Evolutionary conservation across 306 rosid species (phyloP), one percentile per base, ranked within the genome.

Genomic region (Senna tora): DNA sequence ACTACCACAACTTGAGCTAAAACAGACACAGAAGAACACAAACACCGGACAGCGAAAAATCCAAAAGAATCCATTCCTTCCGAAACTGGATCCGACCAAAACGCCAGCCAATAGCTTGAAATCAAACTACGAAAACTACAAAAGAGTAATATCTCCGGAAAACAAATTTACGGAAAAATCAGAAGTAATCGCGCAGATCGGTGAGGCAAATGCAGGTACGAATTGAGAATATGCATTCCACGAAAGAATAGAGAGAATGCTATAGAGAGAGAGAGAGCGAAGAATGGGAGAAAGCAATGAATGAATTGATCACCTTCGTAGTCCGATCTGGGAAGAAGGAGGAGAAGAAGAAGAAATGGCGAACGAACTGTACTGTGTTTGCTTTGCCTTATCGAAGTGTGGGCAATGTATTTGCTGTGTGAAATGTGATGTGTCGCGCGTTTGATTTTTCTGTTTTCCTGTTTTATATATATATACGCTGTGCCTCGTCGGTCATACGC

Each of bases 401-500:
- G 65, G 60, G 38, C 45, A 17, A 38, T 19, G 67, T 1, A 36
- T 70, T 25, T 75, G 78, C 41, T 28, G 64, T 28, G 64, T 17
- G 74, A 51, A 57, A 8, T 57, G 63, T 3, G 43, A 15, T 58
- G 45, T 77, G 79, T 76, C 55, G 68, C 25, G 80, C 75, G 36
- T 73, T 73, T 65, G 8, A 16, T 56, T 49, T 25, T 79, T 79
- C 87, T 76, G 78, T 84, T 81, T 30, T 83, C 39, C 19, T 11
- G 33, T 43, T 65, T 79, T 83, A 75, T 77, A 87, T 85, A 85
- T 62, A 25, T 59, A 19, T 19, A 34, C 60, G 25, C 33, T 13
- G 19, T 39, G 74, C 57, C 67, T 71, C 86, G 91, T 92, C 89
- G 86, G 88, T 84, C 69, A 76, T 74, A 75, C 95, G 84, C 81